Evolutionary conservation across 129 eudicot species (phyloP), one percentile per base, ranked within the genome.

Genomic region (Glebionis coronaria): DNA sequence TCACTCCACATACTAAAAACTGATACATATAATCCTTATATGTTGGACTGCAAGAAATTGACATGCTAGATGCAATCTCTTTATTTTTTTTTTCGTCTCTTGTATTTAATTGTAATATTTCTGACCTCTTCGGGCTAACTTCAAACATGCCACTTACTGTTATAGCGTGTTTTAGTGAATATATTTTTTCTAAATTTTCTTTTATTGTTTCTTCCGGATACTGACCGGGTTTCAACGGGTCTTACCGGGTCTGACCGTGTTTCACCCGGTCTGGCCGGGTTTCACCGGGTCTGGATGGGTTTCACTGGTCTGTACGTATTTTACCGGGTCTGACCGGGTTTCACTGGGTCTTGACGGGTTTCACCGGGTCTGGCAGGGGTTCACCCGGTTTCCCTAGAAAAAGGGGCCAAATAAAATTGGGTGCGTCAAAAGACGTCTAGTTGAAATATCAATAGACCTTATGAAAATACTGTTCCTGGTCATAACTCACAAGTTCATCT

Each of bases 1-100:
- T 28, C 60, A 60, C 74, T 68, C 74, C 59, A 35, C 38, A 61
- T 42, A 51, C 74, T 64, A 53, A 60, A 75, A 75, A 52, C 42
- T n/a, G n/a, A 72, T 63, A 20, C 54, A 38, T 73, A 53, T n/a
- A 31, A 52, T 28, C 52, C 23, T 60, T 18, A 25, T 35, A 1
- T 35, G 42, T 35, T 6, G 42, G 42, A 35, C 8, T 35, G 42
- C 42, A 6, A 35, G 42, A 35, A 16, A 3, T 61, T 65, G 58
- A 12, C 21, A 31, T 44, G 70, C 42, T 47, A 23, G 42, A 38
- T 38, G 45, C 52, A 51, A 62, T 61, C 52, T 60, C 14, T 4
- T 8, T 72, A n/a, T 9, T 3, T 3, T 18, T 38, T 62, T 61
- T 50, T 40, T 59, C n/a, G 12, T 51, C 69, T 21, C 44, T 2